Percentiles rank a stretch among this genome's conserved stretches.
Conservation (phyloP, 306 rosid species). For the Begonia loranthoides region DNA sequence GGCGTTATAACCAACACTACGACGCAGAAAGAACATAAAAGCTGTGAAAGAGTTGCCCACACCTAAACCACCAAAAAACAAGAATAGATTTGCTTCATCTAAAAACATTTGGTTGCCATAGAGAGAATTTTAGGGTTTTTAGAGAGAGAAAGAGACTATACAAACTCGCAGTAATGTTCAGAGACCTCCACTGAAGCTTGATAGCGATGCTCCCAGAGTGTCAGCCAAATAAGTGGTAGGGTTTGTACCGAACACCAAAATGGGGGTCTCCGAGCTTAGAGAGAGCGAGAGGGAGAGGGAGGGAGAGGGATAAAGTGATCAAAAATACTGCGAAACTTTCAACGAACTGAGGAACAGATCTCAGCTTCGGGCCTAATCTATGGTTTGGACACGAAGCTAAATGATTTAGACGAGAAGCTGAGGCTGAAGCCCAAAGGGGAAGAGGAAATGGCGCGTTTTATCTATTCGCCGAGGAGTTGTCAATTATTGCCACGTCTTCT, state of each 20-base stretch:
- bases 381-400: conserved; percentile 23
- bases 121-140: conserved; percentile 50
- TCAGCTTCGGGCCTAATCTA: conserved; percentile 44
- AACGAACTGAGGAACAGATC: conserved; percentile 74
- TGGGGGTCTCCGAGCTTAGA: conserved; percentile 33
- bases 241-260: conserved; percentile 41
- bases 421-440: conserved; percentile 36
- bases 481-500: no score
- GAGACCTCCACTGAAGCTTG: conserved; percentile 30
- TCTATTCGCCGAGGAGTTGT: no score
- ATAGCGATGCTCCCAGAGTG: conserved; percentile 38
- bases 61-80: conserved; percentile 7
- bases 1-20: conserved; percentile 30
- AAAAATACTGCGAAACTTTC: conserved; percentile 82
- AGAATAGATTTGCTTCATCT: conserved; percentile 32
- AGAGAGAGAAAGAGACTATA: conserved; percentile 12
- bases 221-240: conserved; percentile 35
- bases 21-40: conserved; percentile 30
- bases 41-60: conserved; percentile 20
- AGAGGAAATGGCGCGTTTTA: conserved; percentile 50
- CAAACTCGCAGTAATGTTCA: conserved; percentile 69
- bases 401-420: conserved; percentile 37
- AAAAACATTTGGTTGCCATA: conserved; percentile 12
- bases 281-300: conserved; percentile 34
- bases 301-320: conserved; percentile 70